Evolutionary conservation across 306 rosid genomes (phyloP), one percentile per base, ranked within the genome.

Genomic region (Rubus idaeus): DNA sequence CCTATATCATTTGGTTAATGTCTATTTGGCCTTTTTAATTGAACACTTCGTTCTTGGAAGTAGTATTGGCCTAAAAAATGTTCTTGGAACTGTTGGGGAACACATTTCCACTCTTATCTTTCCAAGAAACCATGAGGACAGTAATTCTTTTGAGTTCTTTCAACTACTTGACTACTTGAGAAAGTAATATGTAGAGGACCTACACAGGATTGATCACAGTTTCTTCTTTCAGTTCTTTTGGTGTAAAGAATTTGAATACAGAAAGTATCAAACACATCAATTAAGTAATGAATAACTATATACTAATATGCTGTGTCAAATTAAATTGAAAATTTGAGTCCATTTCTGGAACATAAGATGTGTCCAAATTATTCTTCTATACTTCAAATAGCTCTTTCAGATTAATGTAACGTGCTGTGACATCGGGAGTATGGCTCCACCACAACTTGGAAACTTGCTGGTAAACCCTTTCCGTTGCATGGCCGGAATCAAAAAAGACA

Each of bases 401-500:
- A 71, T 79, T 56, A 8, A 66, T 80, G 64, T 77, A 57, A 65
- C 80, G 82, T 6, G 56, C 70, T 8, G 84, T 80, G 55, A 85
- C 26, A 35, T 63, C 68, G 60, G 61, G 57, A 40, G 70, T 71
- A 49, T 80, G 87, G 65, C 3, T 60, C 92, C 91, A 88, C 49
- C 77, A 77, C 57, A 80, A 58, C 47, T 74, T 13, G 30, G 97
- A 84, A 3, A 80, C 35, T 74, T 79, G 69, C 46, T 72, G 10
- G 69, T 74, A 79, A 4, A 78, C 74, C 13, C 4, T 78, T 1
- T 91, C 86, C 0, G 92, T 74, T 1, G 78, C 88, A 83, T 87
- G 97, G 69, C 6, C 4, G 20, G 87, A 75, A 10, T 91, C 94
- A 10, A 83, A 91, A 79, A 82, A 86, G 14, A 86, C 55, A 51